Evolutionary conservation across 139 green algal genomes (phyloP).

Genomic region (Pseudopediastrum boryanum): DNA sequence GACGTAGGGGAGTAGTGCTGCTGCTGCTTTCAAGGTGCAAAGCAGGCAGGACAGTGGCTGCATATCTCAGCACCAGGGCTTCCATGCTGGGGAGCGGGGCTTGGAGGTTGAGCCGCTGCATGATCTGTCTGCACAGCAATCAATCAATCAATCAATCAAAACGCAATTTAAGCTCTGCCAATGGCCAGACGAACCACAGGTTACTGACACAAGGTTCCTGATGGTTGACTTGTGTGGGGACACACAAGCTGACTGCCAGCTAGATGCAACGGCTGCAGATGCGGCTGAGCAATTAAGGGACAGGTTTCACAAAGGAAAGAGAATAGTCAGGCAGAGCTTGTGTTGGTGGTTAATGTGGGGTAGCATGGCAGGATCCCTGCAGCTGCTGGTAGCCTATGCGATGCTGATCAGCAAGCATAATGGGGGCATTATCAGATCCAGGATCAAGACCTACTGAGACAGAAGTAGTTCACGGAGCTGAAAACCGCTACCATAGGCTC

Average conservation of each 20-base stretch:
- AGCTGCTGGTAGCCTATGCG: no score
- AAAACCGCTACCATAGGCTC: no score
- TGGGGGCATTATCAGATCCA: no score
- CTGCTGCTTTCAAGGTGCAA: not conserved
- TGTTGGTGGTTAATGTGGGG: no score
- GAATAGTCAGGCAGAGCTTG: no score
- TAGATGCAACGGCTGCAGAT: not conserved
- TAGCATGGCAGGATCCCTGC: no score
- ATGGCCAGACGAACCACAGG: not conserved
- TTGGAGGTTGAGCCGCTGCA: not conserved
- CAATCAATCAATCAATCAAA: not conserved
- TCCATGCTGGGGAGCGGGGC: conserved; percentile 2
- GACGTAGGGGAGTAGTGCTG: not conserved
- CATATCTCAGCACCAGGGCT: conserved; percentile 9
- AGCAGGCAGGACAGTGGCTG: conserved; percentile 6
- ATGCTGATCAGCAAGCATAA: no score
- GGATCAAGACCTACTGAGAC: no score
- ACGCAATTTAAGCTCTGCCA: not conserved
- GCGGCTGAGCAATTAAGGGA: not conserved
- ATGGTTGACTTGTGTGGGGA: not conserved
- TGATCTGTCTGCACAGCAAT: not conserved
- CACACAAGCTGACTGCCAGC: not conserved
- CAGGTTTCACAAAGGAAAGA: no score
- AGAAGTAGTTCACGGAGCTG: no score
- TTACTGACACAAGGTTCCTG: not conserved